phyloP scores from a whole-genome alignment of 352 stramenopile species.

The Globisporangium canariense region DNA sequence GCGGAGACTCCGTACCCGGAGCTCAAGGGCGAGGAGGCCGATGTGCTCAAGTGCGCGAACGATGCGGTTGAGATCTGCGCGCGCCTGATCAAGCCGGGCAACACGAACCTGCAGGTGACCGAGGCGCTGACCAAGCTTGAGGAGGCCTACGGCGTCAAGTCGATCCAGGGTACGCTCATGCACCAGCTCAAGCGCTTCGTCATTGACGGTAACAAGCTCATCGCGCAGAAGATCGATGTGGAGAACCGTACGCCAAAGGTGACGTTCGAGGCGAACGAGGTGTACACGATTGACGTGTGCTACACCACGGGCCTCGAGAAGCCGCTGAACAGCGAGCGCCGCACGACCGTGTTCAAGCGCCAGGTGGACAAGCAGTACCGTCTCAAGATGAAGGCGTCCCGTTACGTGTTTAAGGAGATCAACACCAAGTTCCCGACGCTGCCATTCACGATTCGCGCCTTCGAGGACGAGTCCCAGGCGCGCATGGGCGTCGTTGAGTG shows the following conservation, averaged over 20 bases:
- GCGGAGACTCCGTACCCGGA: slow-evolving; percentile 54
- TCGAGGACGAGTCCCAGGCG: slow-evolving; percentile 94
- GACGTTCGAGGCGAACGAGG: slow-evolving; percentile 96
- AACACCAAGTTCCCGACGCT: slow-evolving; percentile 98
- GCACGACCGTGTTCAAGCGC: slow-evolving; percentile 99
- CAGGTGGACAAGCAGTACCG: slow-evolving; percentile 98
- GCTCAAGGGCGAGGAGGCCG: slow-evolving; percentile 75
- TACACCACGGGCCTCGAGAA: slow-evolving; percentile 98
- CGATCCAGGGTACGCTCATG: slow-evolving; percentile 97
- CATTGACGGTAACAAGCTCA: slow-evolving; percentile 98
- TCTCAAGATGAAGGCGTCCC: slow-evolving; percentile 93
- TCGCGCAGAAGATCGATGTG: slow-evolving; percentile 89
- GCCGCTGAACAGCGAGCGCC: slow-evolving; percentile 82
- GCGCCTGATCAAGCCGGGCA: slow-evolving; percentile 96
- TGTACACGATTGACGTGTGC: slow-evolving; percentile 99
- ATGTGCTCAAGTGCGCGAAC: slow-evolving; percentile 97
- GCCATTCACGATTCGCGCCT: slow-evolving; percentile 97
- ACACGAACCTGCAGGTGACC: slow-evolving; percentile 96
- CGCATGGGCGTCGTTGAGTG: slow-evolving; percentile 98
- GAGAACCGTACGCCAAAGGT: slow-evolving; percentile 85
- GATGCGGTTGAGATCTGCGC: slow-evolving; percentile 96
- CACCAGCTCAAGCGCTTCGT: slow-evolving; percentile 99
- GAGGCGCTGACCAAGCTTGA: slow-evolving; percentile 94
- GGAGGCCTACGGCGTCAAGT: slow-evolving; percentile 95
- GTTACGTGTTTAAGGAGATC: slow-evolving; percentile 97